These are phyloP conservation scores for Didymellaceae sp. DNA, from an alignment of 2,329 filamentous ascomycete species.

Conservation along the genomic window DNA sequence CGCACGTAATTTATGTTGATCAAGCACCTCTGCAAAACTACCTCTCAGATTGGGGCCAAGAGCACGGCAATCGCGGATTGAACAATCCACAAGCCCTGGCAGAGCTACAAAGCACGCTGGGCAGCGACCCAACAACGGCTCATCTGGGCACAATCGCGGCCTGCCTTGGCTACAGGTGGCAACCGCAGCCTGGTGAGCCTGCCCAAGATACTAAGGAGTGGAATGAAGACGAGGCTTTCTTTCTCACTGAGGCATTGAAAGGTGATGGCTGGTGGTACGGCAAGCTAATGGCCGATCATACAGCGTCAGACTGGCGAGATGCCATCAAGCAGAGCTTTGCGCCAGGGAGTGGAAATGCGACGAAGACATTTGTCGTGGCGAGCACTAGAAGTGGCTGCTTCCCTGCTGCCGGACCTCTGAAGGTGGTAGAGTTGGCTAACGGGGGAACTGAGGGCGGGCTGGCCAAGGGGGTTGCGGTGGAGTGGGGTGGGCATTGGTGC, in stretches of 20 bases:
- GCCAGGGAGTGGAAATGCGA: constrained; percentile 19
- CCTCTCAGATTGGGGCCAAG: constrained; percentile 31
- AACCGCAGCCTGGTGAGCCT: constrained; percentile 26
- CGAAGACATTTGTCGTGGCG: constrained; percentile 32
- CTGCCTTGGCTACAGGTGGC: constrained; percentile 33
- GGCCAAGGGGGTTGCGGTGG: constrained; percentile 26
- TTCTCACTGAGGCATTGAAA: constrained; percentile 30
- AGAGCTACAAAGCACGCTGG: constrained; percentile 23
- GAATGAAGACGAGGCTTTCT: constrained; percentile 35
- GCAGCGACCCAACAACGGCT: constrained; percentile 17
- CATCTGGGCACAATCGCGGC: constrained; percentile 31
- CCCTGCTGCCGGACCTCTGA: constrained; percentile 31
- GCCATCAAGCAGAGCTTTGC: constrained; percentile 30
- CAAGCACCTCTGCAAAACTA: constrained; percentile 39
- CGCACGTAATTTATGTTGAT: constrained; percentile 36
- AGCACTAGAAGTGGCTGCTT: constrained; percentile 40
- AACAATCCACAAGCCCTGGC: constrained; percentile 25
- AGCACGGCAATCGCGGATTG: constrained; percentile 30
- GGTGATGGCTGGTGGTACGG: constrained; percentile 39
- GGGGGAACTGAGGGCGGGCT: constrained; percentile 13
- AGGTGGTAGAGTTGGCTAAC: constrained; percentile 32
- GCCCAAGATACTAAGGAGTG: constrained; percentile 16
- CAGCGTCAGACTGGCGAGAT: constrained; percentile 35
- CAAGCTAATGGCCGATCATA: constrained; percentile 41
- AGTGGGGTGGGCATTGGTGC: constrained; percentile 43